phyloP scores from a whole-genome alignment of 1,139 yeast genomes.

The Meyerozyma guilliermondii region DNA sequence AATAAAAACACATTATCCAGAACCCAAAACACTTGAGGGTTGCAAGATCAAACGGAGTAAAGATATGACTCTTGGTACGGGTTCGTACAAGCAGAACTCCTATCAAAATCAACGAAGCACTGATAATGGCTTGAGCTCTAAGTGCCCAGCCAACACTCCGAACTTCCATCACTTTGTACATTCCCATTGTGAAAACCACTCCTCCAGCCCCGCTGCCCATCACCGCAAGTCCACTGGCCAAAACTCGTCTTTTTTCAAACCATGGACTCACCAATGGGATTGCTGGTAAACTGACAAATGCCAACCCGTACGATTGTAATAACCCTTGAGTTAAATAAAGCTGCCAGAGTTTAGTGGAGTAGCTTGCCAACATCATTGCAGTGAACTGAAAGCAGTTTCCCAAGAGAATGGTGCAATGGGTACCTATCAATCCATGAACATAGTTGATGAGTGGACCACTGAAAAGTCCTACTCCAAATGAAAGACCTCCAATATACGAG shows the following conservation, averaged over 20 bases:
- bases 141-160: slow-evolving; percentile 31
- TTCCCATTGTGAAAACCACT: slow-evolving; percentile 29
- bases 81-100: slow-evolving; percentile 22
- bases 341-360: slow-evolving; percentile 11
- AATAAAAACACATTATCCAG: slow-evolving; percentile 26
- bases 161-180: slow-evolving; percentile 28
- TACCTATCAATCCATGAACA: slow-evolving; percentile 11
- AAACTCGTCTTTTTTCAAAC: slow-evolving; percentile 9
- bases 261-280: slow-evolving; percentile 4
- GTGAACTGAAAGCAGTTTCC: slow-evolving; percentile 8
- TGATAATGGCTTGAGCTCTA: slow-evolving; percentile 32
- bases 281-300: slow-evolving; percentile 6
- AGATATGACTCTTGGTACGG: slow-evolving; percentile 26
- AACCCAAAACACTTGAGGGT: slow-evolving; percentile 27
- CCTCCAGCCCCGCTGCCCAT: slow-evolving; percentile 9
- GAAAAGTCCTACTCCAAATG: slow-evolving; percentile 12
- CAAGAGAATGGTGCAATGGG: slow-evolving; percentile 7
- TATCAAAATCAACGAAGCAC: slow-evolving; percentile 27
- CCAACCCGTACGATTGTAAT: slow-evolving; percentile 13
- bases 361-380: slow-evolving; percentile 12
- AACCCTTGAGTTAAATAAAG: slow-evolving; percentile 13
- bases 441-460: slow-evolving; percentile 10
- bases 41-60: slow-evolving; percentile 27
- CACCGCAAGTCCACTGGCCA: slow-evolving; percentile 10
- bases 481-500: slow-evolving; percentile 20